phyloP scores from a whole-genome alignment of 495 filamentous ascomycete species.

The Physcia stellaris region DNA sequence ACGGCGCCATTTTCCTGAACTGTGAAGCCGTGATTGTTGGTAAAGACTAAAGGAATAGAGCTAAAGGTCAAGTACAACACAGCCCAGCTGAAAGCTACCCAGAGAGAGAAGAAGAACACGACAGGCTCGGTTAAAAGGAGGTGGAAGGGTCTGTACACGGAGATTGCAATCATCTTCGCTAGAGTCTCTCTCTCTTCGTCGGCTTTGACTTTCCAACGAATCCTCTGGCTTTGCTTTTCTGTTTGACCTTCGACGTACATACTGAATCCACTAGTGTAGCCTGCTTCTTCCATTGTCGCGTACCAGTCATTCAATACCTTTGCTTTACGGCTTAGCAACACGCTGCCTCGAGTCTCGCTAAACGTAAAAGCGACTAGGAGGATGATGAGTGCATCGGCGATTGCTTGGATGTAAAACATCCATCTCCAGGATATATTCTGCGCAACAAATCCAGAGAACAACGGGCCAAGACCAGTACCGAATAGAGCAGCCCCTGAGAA shows the following conservation, averaged over 20 bases:
- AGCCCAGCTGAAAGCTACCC: constrained; percentile 84
- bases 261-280: constrained; percentile 51
- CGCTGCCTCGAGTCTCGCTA: constrained; percentile 71
- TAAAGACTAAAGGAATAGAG: constrained; percentile 67
- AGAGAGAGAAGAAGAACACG: constrained; percentile 88
- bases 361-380: constrained; percentile 51
- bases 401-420: constrained; percentile 81
- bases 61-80: constrained; percentile 75
- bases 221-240: constrained; percentile 34
- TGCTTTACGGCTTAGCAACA: constrained; percentile 70
- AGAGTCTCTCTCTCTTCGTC: constrained; percentile 69
- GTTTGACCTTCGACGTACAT: constrained; percentile 22
- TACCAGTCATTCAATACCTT: constrained; percentile 66
- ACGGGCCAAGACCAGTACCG: constrained; percentile 70
- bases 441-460: constrained; percentile 59
- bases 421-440: constrained; percentile 63
- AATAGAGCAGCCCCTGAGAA: constrained; percentile 64
- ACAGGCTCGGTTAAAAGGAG: constrained; percentile 83
- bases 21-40: constrained; percentile 52
- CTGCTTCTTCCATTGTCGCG: constrained; percentile 50
- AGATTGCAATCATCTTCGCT: constrained; percentile 58
- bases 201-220: constrained; percentile 73
- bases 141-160: constrained; percentile 68
- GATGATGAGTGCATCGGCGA: constrained; percentile 51
- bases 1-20: constrained; percentile 54